Evolutionary conservation across 2,329 filamentous ascomycete species (phyloP).

Genomic region (Alternaria sp.): DNA sequence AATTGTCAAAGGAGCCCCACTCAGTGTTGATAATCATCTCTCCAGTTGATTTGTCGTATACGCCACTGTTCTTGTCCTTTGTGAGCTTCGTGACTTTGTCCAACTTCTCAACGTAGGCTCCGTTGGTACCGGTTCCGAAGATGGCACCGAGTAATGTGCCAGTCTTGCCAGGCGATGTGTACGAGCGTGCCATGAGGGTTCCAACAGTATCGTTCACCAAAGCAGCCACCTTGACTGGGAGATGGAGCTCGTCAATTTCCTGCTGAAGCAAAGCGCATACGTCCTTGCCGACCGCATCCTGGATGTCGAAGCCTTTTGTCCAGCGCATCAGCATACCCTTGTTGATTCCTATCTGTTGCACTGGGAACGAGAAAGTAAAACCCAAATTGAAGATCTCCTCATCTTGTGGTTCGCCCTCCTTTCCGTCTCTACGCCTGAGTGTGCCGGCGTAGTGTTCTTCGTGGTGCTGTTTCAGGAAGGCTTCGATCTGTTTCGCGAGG

Average conservation of each 20-base stretch:
- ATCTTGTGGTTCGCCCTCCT: constrained; percentile 65
- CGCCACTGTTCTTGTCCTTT: constrained; percentile 54
- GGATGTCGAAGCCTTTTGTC: constrained; percentile 98
- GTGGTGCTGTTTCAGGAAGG: constrained; percentile 87
- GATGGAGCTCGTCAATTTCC: constrained; percentile 84
- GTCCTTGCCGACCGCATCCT: constrained; percentile 92
- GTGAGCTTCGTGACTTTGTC: constrained; percentile 80
- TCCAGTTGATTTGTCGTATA: constrained; percentile 81
- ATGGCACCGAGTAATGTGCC: constrained; percentile 93
- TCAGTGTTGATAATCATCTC: constrained; percentile 99
- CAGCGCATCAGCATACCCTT: constrained; percentile 92
- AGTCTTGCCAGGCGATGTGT: constrained; percentile 87
- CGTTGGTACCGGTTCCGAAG: constrained; percentile 97
- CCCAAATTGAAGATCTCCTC: constrained; percentile 89
- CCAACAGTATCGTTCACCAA: constrained; percentile 98
- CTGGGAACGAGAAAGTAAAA: constrained; percentile 99
- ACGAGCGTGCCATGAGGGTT: constrained; percentile 96
- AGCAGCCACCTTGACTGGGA: constrained; percentile 94
- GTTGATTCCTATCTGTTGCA: constrained; percentile 93
- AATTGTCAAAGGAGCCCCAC: constrained; percentile 98
- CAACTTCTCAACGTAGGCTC: constrained; percentile 94
- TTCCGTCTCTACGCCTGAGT: constrained; percentile 69
- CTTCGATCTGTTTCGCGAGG: constrained; percentile 89
- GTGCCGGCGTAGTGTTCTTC: constrained; percentile 82
- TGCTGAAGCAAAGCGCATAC: constrained; percentile 88